A percentile compares a stretch with the other conserved stretches of the same genome.
phyloP scores from a whole-genome alignment of 2,329 filamentous ascomycete genomes.

The Microcera coccophila region DNA sequence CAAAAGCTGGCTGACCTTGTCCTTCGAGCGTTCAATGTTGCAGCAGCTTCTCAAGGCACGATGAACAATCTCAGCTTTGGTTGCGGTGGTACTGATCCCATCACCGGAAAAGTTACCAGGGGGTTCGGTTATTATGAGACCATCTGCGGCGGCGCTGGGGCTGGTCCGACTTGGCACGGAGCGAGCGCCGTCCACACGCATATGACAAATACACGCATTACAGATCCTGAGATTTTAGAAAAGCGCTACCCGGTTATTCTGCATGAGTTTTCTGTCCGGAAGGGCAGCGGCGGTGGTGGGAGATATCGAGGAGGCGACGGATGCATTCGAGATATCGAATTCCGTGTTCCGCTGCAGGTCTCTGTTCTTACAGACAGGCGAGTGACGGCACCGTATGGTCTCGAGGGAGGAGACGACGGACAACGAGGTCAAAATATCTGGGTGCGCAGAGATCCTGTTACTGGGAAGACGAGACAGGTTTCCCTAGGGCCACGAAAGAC shows the following conservation, averaged over 20 bases:
- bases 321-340: constrained; percentile 75
- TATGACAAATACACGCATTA: constrained; percentile 38
- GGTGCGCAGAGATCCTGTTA: constrained; percentile 41
- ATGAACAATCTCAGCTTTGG: constrained; percentile 80
- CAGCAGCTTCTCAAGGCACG: constrained; percentile 72
- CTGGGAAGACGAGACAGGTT: constrained; percentile 28
- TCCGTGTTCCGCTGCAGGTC: constrained; percentile 71
- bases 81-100: constrained; percentile 47
- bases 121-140: constrained; percentile 38
- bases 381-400: constrained; percentile 71
- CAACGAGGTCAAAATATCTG: constrained; percentile 67
- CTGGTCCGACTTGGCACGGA: constrained; percentile 28
- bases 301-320: constrained; percentile 71
- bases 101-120: constrained; percentile 20
- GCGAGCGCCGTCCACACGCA: constrained; percentile 32
- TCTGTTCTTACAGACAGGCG: constrained; percentile 74
- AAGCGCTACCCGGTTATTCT: constrained; percentile 33
- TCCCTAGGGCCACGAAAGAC: constrained; percentile 20
- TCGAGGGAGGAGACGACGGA: constrained; percentile 67
- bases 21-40: constrained; percentile 69
- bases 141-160: constrained; percentile 32
- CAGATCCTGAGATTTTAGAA: constrained; percentile 35
- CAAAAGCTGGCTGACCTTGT: constrained; percentile 59
- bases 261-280: constrained; percentile 29
- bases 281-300: constrained; percentile 53